Conservation (phyloP, 2,329 filamentous ascomycete genomes). For the Colletotrichum magnum region DNA sequence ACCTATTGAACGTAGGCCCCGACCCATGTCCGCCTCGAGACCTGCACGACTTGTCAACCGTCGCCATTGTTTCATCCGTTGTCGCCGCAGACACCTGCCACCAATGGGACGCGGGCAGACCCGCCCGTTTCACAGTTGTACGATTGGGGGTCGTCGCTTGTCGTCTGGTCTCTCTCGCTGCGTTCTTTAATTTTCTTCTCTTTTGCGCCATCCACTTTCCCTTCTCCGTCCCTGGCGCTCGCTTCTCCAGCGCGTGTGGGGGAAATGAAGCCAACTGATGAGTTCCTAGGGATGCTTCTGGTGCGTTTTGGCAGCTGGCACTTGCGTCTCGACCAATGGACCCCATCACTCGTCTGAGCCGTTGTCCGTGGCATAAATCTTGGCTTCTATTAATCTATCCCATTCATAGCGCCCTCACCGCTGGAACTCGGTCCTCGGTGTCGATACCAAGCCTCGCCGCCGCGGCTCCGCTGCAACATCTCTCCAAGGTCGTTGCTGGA, state of each 20-base stretch:
- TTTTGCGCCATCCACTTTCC: too few species aligned
- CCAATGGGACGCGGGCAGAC: conserved; percentile 18
- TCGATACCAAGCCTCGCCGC: conserved; percentile 6
- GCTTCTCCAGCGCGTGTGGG: background rate
- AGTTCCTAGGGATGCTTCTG: background rate
- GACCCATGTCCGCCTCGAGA: conserved; percentile 12
- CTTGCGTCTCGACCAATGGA: background rate
- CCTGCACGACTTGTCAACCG: conserved; percentile 36
- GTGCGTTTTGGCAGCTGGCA: background rate
- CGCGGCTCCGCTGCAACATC: background rate
- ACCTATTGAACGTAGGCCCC: background rate
- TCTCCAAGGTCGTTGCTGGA: conserved; percentile 2
- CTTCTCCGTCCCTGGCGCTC: background rate
- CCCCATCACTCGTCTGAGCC: background rate
- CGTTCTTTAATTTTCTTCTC: background rate
- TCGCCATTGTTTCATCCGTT: conserved; percentile 37
- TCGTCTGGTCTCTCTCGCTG: conserved; percentile 15
- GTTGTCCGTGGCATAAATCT: conserved; percentile 25
- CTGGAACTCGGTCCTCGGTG: conserved; percentile 7
- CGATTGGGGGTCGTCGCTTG: conserved; percentile 25
- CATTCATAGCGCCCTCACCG: conserved; percentile 26
- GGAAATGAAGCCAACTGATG: background rate
- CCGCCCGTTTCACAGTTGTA: conserved; percentile 30
- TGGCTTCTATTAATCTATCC: conserved; percentile 33
- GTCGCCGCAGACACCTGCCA: background rate